Conservation (phyloP, 768 basidiomycete genomes). For the Tylopilus sp. region DNA sequence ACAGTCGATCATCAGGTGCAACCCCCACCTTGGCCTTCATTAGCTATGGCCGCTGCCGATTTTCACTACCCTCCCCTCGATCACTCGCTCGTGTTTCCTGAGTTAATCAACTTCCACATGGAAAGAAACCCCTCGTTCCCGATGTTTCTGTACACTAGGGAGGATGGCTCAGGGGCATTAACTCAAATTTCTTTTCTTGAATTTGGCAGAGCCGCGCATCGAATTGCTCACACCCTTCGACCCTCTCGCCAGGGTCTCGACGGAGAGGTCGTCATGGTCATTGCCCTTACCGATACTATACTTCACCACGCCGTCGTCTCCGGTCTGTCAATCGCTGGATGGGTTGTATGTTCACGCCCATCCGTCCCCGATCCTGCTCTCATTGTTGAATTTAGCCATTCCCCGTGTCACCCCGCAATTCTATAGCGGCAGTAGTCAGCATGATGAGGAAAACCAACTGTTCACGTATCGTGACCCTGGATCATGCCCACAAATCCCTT, state of each 20-base stretch:
- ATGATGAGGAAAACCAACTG: conserved; percentile 24
- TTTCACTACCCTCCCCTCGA: conserved; percentile 30
- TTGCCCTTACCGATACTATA: conserved; percentile 31
- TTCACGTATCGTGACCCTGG: conserved; percentile 16
- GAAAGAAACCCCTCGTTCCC: conserved; percentile 24
- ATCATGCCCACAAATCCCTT: conserved; percentile 16
- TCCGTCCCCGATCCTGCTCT: conserved; percentile 26
- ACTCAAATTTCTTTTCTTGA: conserved; percentile 26
- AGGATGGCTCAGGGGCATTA: conserved; percentile 2
- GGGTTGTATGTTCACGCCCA: conserved; percentile 20
- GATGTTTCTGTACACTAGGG: conserved; percentile 14
- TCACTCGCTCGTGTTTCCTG: conserved; percentile 21
- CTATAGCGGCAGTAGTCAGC: conserved; percentile 34
- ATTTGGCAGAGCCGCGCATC: conserved; percentile 28
- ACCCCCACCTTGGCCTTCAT: too few relatives aligned
- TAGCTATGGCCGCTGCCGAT: too few relatives aligned
- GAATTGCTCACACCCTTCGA: conserved; percentile 39
- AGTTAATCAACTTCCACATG: conserved; percentile 24
- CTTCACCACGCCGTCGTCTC: conserved; percentile 31
- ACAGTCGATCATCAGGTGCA: too few relatives aligned
- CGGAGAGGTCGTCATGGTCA: conserved; percentile 20
- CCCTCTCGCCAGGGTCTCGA: conserved; percentile 29
- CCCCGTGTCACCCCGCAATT: conserved; percentile 39
- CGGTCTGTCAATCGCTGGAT: conserved; percentile 40
- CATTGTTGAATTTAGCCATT: conserved; percentile 28